Percentiles rank a stretch among this genome's conserved stretches.
These are phyloP conservation scores for Leptographium procerum DNA, from an alignment of 2,329 filamentous ascomycete genomes.

Conservation along the genomic window DNA sequence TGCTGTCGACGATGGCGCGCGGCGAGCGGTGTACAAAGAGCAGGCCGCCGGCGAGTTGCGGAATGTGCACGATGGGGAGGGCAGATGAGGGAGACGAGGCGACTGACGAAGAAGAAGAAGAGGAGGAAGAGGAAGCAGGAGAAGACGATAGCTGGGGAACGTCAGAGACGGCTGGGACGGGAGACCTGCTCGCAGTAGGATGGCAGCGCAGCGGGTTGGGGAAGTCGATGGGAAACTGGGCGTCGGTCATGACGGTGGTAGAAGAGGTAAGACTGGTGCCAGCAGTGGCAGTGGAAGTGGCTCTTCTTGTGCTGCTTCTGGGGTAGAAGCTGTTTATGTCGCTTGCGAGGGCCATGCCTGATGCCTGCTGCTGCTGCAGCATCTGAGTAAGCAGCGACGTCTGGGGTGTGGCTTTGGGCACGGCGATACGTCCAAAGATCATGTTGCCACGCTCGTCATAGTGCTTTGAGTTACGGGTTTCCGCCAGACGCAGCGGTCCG, in stretches of 20 bases:
- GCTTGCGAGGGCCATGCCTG: neutral
- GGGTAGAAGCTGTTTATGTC: neutral
- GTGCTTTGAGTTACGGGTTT: neutral
- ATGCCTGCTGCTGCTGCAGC: neutral
- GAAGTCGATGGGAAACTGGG: neutral
- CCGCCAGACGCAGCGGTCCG: neutral
- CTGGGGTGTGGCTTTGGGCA: neutral
- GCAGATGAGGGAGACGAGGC: neutral
- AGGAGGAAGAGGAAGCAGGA: neutral
- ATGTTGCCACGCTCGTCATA: neutral
- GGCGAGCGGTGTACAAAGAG: conserved; percentile 1
- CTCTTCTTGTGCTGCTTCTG: neutral
- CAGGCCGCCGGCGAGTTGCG: neutral
- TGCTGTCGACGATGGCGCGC: neutral
- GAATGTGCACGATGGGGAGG: neutral
- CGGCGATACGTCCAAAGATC: neutral
- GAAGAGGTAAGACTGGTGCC: too few relatives aligned
- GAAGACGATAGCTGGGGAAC: neutral
- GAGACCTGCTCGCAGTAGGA: neutral
- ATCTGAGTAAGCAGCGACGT: neutral
- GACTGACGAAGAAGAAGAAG: neutral
- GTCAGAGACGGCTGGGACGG: neutral
- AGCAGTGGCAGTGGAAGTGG: neutral
- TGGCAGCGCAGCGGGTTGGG: conserved; percentile 8
- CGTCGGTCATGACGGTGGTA: neutral